These are phyloP conservation scores for Colletotrichum tabaci DNA, from an alignment of 2,329 filamentous ascomycete genomes.

Conservation along the genomic window DNA sequence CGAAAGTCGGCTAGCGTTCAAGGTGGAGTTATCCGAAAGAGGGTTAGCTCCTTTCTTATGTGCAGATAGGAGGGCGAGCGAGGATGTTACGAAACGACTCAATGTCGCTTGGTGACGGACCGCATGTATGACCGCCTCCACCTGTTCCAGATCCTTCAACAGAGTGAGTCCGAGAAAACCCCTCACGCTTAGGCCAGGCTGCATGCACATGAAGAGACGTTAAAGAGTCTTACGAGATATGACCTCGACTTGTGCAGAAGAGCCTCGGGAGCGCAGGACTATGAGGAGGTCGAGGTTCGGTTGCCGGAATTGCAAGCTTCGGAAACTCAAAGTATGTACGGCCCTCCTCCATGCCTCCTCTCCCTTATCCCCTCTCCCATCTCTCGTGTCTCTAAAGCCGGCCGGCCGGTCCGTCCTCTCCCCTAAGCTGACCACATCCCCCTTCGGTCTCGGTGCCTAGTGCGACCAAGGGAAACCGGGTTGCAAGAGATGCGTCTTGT, in stretches of 20 bases:
- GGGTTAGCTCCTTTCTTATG: not conserved
- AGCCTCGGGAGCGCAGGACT: not conserved
- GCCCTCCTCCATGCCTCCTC: too few species aligned
- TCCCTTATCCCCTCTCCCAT: too few species aligned
- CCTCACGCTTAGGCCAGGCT: not conserved
- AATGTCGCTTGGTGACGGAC: not conserved
- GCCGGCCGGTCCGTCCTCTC: too few species aligned
- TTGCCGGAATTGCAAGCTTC: constrained; percentile 3
- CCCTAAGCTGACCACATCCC: not conserved
- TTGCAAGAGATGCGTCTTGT: not conserved
- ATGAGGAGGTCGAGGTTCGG: not conserved
- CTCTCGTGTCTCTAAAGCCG: not conserved
- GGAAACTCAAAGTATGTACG: not conserved
- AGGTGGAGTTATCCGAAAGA: not conserved
- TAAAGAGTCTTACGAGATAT: not conserved
- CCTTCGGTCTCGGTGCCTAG: not conserved
- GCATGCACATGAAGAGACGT: not conserved
- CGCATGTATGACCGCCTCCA: not conserved
- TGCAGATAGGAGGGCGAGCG: too few species aligned
- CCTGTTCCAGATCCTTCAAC: not conserved
- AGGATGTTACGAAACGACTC: not conserved
- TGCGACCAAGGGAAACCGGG: not conserved
- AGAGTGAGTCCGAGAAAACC: too few species aligned
- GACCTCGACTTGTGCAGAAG: not conserved
- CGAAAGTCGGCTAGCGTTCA: not conserved